Conservation (phyloP, 75 land plant species). For the Sequoiadendron giganteum region DNA sequence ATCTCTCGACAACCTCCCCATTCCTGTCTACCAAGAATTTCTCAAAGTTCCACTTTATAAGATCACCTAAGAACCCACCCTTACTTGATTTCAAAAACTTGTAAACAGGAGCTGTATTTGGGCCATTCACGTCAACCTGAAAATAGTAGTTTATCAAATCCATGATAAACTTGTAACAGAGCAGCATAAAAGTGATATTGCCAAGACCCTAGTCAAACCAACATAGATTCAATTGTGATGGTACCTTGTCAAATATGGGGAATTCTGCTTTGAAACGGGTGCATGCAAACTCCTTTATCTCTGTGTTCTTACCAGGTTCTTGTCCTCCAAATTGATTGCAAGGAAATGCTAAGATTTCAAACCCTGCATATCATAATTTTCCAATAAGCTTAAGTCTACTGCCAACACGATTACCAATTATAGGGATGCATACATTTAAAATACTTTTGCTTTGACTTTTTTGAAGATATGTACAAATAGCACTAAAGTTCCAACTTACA, state of each 20-base stretch:
- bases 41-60: conserved; percentile 84
- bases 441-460: no score
- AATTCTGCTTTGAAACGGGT: conserved; percentile 82
- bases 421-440: neutral
- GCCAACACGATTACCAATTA: neutral
- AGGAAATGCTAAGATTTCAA: conserved; percentile 87
- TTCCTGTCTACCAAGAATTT: conserved; percentile 74
- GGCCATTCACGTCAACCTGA: conserved; percentile 94
- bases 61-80: conserved; percentile 67
- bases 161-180: neutral
- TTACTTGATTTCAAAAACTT: conserved; percentile 74
- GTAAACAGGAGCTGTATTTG: conserved; percentile 74
- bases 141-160: neutral
- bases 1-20: conserved; percentile 76
- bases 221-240: neutral
- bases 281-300: conserved; percentile 82
- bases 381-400: neutral
- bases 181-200: neutral
- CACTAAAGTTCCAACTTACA: neutral
- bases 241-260: conserved; percentile 84
- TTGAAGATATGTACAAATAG: neutral
- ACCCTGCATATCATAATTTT: conserved; percentile 39
- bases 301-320: conserved; percentile 78
- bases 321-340: conserved; percentile 88
- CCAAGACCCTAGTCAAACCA: conserved; percentile 1